phyloP scores from a whole-genome alignment of 1,284 basidiomycete genomes.

The Trametes polyzona region DNA sequence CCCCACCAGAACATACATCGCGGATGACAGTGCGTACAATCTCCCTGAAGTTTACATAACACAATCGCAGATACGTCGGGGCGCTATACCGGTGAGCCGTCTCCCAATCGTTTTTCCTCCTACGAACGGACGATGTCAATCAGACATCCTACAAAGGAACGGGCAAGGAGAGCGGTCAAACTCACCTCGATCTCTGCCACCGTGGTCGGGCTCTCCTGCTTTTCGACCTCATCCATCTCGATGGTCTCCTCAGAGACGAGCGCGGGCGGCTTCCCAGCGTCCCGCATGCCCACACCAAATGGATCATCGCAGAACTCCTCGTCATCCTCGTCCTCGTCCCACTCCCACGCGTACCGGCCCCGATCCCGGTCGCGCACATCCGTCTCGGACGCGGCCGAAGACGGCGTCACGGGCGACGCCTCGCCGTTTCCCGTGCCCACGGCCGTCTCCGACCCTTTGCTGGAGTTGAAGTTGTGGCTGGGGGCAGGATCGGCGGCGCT shows the following conservation, averaged over 20 bases:
- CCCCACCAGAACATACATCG: no score
- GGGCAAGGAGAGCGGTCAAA: not conserved
- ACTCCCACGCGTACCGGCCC: not conserved
- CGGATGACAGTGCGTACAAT: no score
- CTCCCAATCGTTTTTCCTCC: not conserved
- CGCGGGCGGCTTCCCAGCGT: not conserved
- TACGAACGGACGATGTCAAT: not conserved
- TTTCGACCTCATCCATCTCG: not conserved
- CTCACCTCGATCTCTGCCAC: not conserved
- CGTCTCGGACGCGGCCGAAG: not conserved
- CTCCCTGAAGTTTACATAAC: no score
- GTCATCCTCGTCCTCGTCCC: not conserved
- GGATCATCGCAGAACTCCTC: conserved; percentile 2
- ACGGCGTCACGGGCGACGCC: not conserved
- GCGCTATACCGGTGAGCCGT: not conserved
- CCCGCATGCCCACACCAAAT: not conserved
- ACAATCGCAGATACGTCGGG: no score
- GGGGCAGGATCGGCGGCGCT: no score
- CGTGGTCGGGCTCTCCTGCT: no score
- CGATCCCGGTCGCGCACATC: not conserved
- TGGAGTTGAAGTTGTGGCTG: no score
- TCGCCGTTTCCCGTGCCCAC: no score
- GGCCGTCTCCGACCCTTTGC: no score
- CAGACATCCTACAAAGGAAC: not conserved
- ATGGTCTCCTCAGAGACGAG: not conserved